phyloP scores from a whole-genome alignment of 1,139 yeast species.

The Blastobotrys indianensis region DNA sequence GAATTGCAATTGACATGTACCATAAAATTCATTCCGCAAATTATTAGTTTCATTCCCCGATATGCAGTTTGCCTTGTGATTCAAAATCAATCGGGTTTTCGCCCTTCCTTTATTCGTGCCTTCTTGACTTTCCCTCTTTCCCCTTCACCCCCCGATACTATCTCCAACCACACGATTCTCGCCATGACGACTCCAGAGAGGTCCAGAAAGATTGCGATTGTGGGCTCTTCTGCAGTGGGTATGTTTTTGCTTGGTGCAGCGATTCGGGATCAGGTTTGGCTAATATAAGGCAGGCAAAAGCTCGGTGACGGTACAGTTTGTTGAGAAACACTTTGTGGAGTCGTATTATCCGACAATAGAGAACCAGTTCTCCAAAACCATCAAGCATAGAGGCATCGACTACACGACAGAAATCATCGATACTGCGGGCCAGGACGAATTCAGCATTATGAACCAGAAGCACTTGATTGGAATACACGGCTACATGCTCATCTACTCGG shows the following conservation, averaged over 20 bases:
- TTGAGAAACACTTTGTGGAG: conserved; percentile 84
- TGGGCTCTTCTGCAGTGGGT: conserved; percentile 82
- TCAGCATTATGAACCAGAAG: conserved; percentile 75
- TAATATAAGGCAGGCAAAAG: conserved; percentile 47
- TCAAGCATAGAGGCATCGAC: conserved; percentile 66
- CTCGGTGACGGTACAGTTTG: conserved; percentile 78
- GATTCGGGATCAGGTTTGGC: background rate
- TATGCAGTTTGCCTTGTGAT: background rate
- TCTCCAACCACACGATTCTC: background rate
- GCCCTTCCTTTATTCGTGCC: too few relatives aligned
- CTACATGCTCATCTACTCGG: conserved; percentile 74
- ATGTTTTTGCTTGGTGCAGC: background rate
- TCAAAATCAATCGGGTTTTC: background rate
- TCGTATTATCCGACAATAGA: conserved; percentile 90
- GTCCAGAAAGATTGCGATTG: conserved; percentile 78
- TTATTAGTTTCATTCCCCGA: background rate
- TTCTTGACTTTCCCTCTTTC: too few relatives aligned
- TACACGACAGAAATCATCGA: conserved; percentile 83
- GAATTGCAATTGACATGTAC: too few relatives aligned
- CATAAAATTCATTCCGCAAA: too few relatives aligned
- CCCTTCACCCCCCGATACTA: too few relatives aligned
- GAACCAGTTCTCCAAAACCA: conserved; percentile 73
- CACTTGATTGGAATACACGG: conserved; percentile 84
- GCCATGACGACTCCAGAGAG: conserved; percentile 29
- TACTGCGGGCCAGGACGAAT: conserved; percentile 92